Conservation (phyloP, 495 filamentous ascomycete genomes). For the Thozetella sp. region DNA sequence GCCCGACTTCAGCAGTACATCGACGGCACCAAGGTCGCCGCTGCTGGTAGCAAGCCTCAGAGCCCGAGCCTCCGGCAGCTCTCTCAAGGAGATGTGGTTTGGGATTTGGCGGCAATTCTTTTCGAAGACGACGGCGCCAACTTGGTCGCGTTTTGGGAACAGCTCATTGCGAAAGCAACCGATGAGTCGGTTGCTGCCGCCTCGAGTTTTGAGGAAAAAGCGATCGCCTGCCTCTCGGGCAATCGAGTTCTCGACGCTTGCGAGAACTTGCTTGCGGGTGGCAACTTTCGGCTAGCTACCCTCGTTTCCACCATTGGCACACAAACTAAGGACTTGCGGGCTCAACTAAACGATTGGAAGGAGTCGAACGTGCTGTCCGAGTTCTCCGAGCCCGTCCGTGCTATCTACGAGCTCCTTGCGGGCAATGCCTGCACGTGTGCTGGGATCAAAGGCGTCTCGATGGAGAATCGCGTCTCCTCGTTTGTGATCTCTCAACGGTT, state of each 20-base stretch:
- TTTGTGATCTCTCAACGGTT: conserved; percentile 83
- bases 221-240: conserved; percentile 75
- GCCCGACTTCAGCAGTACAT: conserved; percentile 29
- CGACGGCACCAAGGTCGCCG: conserved; percentile 16
- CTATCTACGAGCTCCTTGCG: conserved; percentile 85
- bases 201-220: conserved; percentile 73
- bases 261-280: conserved; percentile 67
- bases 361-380: conserved; percentile 80
- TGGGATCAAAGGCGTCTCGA: conserved; percentile 66
- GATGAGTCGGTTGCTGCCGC: conserved; percentile 51
- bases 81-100: conserved; percentile 63
- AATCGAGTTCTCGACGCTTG: conserved; percentile 82
- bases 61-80: conserved; percentile 15
- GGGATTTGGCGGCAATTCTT: conserved; percentile 81
- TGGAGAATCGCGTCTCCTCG: conserved; percentile 74
- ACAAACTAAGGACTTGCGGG: conserved; percentile 66
- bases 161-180: conserved; percentile 60
- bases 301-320: conserved; percentile 78
- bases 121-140: conserved; percentile 71
- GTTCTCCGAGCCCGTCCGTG: conserved; percentile 80
- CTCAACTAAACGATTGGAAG: conserved; percentile 84
- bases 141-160: conserved; percentile 62
- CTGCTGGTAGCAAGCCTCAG: conserved; percentile 15
- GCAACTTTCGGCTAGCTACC: conserved; percentile 79
- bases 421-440: conserved; percentile 82